Evolutionary conservation across 495 filamentous ascomycete genomes (phyloP).

Genomic region (Thermothielavioides terrestris): DNA sequence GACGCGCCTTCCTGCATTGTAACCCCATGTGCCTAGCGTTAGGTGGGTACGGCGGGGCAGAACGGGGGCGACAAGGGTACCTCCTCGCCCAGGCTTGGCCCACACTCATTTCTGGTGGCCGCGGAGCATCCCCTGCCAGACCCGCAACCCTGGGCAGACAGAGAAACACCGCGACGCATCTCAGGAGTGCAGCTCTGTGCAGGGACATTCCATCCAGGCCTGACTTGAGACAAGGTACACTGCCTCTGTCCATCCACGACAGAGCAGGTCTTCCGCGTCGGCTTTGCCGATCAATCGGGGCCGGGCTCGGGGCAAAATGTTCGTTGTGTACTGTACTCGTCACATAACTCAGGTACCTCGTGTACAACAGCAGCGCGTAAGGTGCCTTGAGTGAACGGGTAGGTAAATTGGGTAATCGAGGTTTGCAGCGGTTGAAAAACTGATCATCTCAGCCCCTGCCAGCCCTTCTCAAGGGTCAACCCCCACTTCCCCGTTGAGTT

Average conservation of each 20-base stretch:
- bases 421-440: not conserved
- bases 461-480: not conserved
- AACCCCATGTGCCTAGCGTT: not conserved
- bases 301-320: not conserved
- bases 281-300: not conserved
- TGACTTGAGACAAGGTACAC: not conserved
- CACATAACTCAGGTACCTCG: too few species aligned
- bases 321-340: too few species aligned
- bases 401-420: too few species aligned
- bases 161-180: not conserved
- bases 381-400: too few species aligned
- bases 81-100: not conserved
- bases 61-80: not conserved
- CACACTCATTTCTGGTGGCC: too few species aligned
- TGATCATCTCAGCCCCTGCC: constrained; percentile 3
- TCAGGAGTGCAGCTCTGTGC: not conserved
- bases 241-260: too few species aligned
- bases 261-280: not conserved
- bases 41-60: not conserved
- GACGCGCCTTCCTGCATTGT: constrained; percentile 3
- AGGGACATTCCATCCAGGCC: not conserved
- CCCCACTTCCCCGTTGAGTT: constrained; percentile 10
- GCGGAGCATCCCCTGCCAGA: too few species aligned
- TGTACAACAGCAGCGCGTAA: too few species aligned
- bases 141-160: not conserved